Evolutionary conservation across 345 rosid genomes (phyloP).

Genomic region (Ceriops decandra): DNA sequence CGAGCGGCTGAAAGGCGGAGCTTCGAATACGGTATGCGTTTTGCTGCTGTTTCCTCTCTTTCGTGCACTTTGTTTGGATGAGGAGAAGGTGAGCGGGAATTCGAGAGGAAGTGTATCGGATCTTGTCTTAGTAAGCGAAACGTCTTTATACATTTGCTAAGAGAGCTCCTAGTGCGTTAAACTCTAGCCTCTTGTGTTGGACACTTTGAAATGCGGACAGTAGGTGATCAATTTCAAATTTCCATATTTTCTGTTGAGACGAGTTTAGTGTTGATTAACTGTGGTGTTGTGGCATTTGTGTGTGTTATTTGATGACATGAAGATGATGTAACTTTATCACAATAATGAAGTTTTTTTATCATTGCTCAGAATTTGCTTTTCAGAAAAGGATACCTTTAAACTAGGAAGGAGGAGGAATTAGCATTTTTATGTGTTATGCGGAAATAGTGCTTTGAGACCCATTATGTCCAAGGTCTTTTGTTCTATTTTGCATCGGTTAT

Average conservation of each 20-base stretch:
- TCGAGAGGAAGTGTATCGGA: conserved; percentile 1
- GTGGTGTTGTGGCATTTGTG: too few species aligned
- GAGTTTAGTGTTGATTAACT: too few species aligned
- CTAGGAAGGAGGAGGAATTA: neutral
- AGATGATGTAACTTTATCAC: too few species aligned
- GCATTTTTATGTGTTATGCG: neutral
- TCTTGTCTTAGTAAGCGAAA: neutral
- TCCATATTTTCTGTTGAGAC: too few species aligned
- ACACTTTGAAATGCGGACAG: neutral
- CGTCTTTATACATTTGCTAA: neutral
- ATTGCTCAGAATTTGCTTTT: too few species aligned
- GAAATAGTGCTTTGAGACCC: too few species aligned
- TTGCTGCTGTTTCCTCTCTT: neutral
- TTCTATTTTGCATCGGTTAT: too few species aligned
- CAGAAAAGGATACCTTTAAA: neutral
- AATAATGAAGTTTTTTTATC: too few species aligned
- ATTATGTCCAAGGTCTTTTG: too few species aligned
- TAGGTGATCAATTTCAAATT: too few species aligned
- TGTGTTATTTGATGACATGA: too few species aligned
- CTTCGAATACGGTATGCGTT: conserved; percentile 65
- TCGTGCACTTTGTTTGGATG: conserved; percentile 6
- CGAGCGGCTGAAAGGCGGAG: conserved; percentile 68
- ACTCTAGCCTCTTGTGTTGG: neutral
- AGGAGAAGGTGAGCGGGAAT: conserved; percentile 1
- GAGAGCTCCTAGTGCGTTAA: neutral